These are phyloP conservation scores for Mycena chlorophos DNA, from an alignment of 768 basidiomycete species.

Conservation along the genomic window DNA sequence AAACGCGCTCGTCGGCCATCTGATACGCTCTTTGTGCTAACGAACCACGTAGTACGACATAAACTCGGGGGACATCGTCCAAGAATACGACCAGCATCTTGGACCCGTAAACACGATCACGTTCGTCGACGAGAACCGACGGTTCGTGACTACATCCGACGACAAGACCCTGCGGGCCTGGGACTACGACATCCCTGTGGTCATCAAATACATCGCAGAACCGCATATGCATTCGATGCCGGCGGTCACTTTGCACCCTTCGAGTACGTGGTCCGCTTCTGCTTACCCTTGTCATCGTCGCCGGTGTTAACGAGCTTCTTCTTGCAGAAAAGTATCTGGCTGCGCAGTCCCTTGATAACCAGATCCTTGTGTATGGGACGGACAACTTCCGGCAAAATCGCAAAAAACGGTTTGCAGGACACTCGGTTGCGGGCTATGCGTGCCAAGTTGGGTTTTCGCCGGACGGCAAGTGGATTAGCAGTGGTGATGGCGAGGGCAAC, in stretches of 20 bases:
- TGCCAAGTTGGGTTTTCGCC: slow-evolving; percentile 97
- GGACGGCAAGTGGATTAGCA: slow-evolving; percentile 97
- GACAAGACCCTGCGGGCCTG: slow-evolving; percentile 99
- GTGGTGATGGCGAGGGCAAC: slow-evolving; percentile 93
- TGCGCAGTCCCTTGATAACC: slow-evolving; percentile 96
- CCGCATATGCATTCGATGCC: slow-evolving; percentile 99
- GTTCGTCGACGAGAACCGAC: slow-evolving; percentile 96
- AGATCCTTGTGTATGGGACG: slow-evolving; percentile 95
- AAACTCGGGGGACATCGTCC: slow-evolving; percentile 90
- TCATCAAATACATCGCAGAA: slow-evolving; percentile 99
- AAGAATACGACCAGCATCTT: slow-evolving; percentile 98
- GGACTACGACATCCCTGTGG: slow-evolving; percentile 99
- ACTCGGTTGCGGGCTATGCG: slow-evolving; percentile 95
- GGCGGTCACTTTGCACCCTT: slow-evolving; percentile 93
- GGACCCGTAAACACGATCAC: slow-evolving; percentile 99
- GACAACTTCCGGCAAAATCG: slow-evolving; percentile 99
- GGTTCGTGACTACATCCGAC: slow-evolving; percentile 97
- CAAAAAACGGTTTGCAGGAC: slow-evolving; percentile 97
- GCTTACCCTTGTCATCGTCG: slow-evolving; percentile 7
- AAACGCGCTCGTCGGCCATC: slow-evolving; percentile 24
- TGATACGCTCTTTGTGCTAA: not conserved
- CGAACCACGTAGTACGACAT: slow-evolving; percentile 86
- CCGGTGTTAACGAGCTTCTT: slow-evolving; percentile 14
- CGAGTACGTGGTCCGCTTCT: slow-evolving; percentile 79
- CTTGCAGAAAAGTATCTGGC: slow-evolving; percentile 88